Conservation (phyloP, 305 asterid species). For the Solanum aculeatissimum region DNA sequence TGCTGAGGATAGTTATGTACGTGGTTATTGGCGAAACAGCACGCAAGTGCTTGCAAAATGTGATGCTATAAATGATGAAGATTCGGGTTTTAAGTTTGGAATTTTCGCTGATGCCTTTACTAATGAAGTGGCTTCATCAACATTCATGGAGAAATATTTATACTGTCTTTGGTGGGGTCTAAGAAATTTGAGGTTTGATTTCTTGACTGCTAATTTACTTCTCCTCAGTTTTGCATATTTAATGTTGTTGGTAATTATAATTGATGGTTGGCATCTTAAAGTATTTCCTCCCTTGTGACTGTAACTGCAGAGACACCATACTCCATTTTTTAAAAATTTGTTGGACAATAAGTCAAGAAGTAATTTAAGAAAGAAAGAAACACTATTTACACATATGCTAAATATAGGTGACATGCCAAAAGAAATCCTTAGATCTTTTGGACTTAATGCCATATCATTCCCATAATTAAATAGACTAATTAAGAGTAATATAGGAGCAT, state of each 20-base stretch:
- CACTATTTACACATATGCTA: background rate
- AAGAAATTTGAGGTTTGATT: slow-evolving; percentile 76
- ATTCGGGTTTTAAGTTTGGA: slow-evolving; percentile 80
- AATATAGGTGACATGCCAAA: background rate
- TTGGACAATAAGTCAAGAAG: background rate
- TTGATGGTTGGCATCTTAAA: background rate
- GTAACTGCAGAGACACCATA: background rate
- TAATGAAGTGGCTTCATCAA: slow-evolving; percentile 58
- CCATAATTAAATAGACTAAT: background rate
- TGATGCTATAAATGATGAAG: slow-evolving; percentile 53
- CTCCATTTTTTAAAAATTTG: background rate
- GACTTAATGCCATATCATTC: background rate
- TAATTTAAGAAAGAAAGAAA: background rate
- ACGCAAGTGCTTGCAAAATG: slow-evolving; percentile 41
- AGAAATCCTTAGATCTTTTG: background rate
- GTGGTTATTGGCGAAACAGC: slow-evolving; percentile 47
- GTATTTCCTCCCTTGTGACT: background rate
- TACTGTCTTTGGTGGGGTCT: slow-evolving; percentile 99
- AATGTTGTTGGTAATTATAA: background rate
- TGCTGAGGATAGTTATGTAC: background rate
- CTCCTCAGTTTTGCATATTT: background rate
- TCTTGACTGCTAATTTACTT: background rate
- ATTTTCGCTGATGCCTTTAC: slow-evolving; percentile 93
- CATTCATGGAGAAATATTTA: slow-evolving; percentile 56
- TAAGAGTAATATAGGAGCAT: background rate